Evolutionary conservation across 2,329 filamentous ascomycete genomes (phyloP).

Genomic region (Sclerotinia trifoliorum): DNA sequence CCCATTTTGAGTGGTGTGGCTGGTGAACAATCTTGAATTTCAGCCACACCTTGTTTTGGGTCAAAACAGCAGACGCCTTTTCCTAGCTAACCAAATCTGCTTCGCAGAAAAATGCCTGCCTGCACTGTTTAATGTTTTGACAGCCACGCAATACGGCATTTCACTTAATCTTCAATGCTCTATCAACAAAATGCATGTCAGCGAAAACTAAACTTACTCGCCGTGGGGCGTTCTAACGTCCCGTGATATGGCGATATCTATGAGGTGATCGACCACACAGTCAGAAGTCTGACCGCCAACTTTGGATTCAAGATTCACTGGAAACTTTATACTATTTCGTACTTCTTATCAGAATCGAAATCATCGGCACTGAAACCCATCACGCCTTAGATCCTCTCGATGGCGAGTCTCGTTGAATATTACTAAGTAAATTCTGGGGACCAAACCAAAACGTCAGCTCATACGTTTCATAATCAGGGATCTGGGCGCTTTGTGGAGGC

Average conservation of each 20-base stretch:
- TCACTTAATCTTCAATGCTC: no score
- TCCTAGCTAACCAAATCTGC: no score
- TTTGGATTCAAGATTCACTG: not conserved
- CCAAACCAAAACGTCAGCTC: slow-evolving; percentile 9
- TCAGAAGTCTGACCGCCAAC: slow-evolving; percentile 10
- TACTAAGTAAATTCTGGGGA: not conserved
- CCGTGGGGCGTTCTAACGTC: not conserved
- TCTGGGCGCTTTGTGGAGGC: not conserved
- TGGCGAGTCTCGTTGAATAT: slow-evolving; percentile 9
- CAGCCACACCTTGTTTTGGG: no score
- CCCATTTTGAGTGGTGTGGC: not conserved
- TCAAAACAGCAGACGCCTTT: no score
- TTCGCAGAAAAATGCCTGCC: no score
- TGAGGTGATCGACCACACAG: slow-evolving; percentile 7
- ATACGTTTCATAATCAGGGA: slow-evolving; percentile 2
- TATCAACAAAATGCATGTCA: not conserved
- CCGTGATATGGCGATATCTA: slow-evolving; percentile 21
- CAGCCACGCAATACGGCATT: not conserved
- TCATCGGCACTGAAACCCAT: not conserved
- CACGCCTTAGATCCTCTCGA: slow-evolving; percentile 15
- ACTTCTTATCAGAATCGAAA: not conserved
- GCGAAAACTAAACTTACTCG: not conserved
- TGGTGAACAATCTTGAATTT: no score
- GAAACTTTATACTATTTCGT: slow-evolving; percentile 8
- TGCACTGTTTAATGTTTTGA: not conserved